These are phyloP conservation scores for Salix brachista DNA, from an alignment of 345 rosid species.

Conservation along the genomic window DNA sequence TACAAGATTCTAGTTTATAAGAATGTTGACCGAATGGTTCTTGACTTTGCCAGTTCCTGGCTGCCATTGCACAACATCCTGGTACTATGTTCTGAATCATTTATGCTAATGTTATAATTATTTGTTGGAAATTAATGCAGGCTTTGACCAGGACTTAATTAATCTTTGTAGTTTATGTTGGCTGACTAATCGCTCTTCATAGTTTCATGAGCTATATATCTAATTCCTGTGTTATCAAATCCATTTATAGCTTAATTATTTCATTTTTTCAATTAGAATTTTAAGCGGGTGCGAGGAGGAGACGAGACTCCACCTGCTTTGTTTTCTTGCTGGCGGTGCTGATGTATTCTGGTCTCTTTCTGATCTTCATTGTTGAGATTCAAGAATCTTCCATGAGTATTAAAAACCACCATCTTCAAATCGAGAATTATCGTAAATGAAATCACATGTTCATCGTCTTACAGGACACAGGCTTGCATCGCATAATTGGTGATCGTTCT, in stretches of 20 bases:
- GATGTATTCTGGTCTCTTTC: not conserved
- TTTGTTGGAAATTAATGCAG: not conserved
- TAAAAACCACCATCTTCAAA: not conserved
- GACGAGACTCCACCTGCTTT: not conserved
- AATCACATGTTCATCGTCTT: not conserved
- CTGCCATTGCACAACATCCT: no score
- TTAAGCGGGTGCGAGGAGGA: no score
- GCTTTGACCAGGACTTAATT: not conserved
- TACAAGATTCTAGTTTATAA: not conserved
- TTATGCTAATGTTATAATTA: not conserved
- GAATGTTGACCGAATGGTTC: not conserved
- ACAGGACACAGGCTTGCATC: not conserved
- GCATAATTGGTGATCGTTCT: not conserved
- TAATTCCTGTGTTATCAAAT: no score
- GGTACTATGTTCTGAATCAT: not conserved
- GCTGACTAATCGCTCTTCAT: no score
- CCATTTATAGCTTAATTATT: no score
- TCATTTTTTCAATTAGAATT: no score
- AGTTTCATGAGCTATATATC: no score
- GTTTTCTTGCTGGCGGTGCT: not conserved
- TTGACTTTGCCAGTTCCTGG: no score
- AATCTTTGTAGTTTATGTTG: no score
- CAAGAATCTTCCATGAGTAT: not conserved
- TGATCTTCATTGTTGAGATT: not conserved
- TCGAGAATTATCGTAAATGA: not conserved